phyloP scores from a whole-genome alignment of 257 asterid genomes.

The Echites panduratus region DNA sequence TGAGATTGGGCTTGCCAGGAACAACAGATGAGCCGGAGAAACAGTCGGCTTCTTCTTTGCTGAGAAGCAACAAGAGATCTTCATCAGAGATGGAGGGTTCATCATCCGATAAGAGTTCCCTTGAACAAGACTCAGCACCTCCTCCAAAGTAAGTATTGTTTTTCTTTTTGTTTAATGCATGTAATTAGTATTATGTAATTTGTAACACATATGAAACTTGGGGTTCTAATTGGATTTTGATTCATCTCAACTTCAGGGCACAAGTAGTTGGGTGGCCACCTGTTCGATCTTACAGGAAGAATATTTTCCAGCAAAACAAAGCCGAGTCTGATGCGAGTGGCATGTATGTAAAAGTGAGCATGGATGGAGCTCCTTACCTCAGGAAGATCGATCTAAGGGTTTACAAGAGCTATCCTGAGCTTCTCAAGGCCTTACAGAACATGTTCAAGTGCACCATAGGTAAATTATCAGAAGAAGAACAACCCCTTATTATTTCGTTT shows the following conservation, averaged over 20 bases:
- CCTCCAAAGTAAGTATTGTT: conserved; percentile 52
- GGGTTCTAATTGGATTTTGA: not conserved
- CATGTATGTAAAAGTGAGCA: conserved; percentile 82
- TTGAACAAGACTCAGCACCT: conserved; percentile 29
- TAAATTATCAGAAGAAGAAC: conserved; percentile 6
- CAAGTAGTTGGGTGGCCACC: conserved; percentile 98
- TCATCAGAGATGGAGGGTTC: conserved; percentile 44
- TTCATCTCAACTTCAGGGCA: conserved; percentile 26
- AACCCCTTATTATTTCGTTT: not conserved
- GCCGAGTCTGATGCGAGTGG: conserved; percentile 50
- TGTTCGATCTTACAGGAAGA: conserved; percentile 70
- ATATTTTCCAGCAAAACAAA: conserved; percentile 37
- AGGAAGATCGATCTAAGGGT: conserved; percentile 76
- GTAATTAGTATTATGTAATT: not conserved
- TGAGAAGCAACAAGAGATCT: conserved; percentile 53
- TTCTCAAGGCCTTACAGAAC: conserved; percentile 55
- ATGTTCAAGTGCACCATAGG: conserved; percentile 89
- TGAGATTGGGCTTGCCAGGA: conserved; percentile 75
- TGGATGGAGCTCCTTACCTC: conserved; percentile 94
- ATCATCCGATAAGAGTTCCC: conserved; percentile 19
- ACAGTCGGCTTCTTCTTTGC: conserved; percentile 17
- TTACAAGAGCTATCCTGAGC: conserved; percentile 57
- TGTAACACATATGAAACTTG: not conserved
- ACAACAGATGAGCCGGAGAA: conserved; percentile 38
- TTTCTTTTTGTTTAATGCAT: not conserved